A percentile compares a stretch with the other conserved stretches of the same genome.
Conservation (phyloP, 176 grass and related monocot genomes). For the Zea luxurians region DNA sequence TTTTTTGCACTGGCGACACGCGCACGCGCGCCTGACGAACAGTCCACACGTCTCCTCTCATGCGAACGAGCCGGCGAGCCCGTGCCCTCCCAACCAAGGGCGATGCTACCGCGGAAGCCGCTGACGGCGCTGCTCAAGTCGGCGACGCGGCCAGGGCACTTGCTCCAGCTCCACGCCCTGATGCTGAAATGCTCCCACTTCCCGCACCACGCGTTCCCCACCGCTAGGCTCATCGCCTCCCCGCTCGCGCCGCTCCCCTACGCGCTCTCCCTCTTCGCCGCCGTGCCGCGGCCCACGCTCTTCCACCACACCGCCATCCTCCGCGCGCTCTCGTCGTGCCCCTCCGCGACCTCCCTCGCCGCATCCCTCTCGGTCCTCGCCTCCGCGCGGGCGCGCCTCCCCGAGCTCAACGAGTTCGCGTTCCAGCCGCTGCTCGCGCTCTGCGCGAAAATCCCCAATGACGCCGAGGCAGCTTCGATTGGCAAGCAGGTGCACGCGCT, state of each 20-base stretch:
- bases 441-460: constrained; percentile 35
- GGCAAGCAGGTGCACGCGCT: constrained; percentile 54
- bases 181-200: constrained; percentile 53
- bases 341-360: constrained; percentile 9
- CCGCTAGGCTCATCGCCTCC: constrained; percentile 58
- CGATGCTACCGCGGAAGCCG: constrained; percentile 28
- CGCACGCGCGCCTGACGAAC: not conserved
- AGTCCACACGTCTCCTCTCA: not conserved
- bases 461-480: constrained; percentile 2
- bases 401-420: constrained; percentile 51
- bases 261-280: constrained; percentile 56
- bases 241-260: constrained; percentile 44
- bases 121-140: constrained; percentile 46
- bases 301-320: constrained; percentile 57
- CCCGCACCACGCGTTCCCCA: constrained; percentile 51
- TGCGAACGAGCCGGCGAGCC: not conserved
- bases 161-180: constrained; percentile 51
- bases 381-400: constrained; percentile 38
- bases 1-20: not conserved
- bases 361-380: constrained; percentile 26
- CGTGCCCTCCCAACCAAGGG: not conserved
- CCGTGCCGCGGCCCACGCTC: constrained; percentile 47
- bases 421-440: constrained; percentile 57
- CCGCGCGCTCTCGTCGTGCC: constrained; percentile 27
- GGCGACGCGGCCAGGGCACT: constrained; percentile 32